Base-by-base conservation (phyloP, 148 eudicot species). In the Rhododendron kiyosumense region DNA sequence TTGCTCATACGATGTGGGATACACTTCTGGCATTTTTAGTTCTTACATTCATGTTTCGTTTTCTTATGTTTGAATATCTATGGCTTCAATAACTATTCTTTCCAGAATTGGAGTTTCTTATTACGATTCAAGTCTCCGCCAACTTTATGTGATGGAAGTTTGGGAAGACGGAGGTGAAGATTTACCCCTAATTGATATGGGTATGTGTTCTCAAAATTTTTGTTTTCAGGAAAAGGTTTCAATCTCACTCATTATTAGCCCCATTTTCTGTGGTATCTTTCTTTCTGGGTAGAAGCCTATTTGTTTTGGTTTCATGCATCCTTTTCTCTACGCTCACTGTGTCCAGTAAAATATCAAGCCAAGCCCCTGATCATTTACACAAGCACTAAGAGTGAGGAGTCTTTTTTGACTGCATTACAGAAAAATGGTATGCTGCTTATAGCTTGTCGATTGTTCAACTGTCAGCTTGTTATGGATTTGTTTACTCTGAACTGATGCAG, bases 341-440 rank as follows among this genome's bases (percentile, higher is more conserved):
- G 67, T 84, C 86, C 93, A 97, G 99, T 95, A 41, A 97, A 95
- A 90, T 94, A 91, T 93, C 99, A 97, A 90, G 99, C 95, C 61
- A 91, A 88, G 78, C 98, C 98, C 80, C 88, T 89, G 87, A 86
- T 94, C 88, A 95, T 97, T 87, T 97, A 93, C 89, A 91, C 98
- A 86, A 95, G 99, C 91, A 97, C 98, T 28, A 95, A 97, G 89
- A 89, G 92, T 84, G 98, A 97, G 76, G 96, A 94, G 86, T 89
- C 93, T 38, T 91, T 97, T 81, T 84, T 95, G 90, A 87, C 91
- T 75, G 98, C 99, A 88, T 91, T 97, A 86, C 95, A 94, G 87
- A 87, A 91, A 89, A 93, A 87, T 87, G 98, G 99, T 95, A 94
- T 85, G 83, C 71, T 67, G 46, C 81, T 87, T 61, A 22, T 36